Conservation (phyloP, 148 eudicot genomes). For the Amaranthus hypochondriacus region DNA sequence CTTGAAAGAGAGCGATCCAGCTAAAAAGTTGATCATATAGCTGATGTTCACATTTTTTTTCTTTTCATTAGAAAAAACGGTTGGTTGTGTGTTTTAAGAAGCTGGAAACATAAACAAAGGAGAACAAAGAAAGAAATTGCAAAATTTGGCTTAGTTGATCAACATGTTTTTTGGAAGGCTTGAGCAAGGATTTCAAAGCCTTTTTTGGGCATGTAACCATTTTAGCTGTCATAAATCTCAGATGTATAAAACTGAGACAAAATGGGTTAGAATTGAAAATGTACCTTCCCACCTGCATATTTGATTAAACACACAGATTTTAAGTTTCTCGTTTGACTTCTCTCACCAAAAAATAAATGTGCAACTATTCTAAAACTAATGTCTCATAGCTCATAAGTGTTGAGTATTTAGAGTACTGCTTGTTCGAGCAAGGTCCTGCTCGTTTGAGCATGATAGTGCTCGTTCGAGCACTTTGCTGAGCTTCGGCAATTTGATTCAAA, state of each 20-base stretch:
- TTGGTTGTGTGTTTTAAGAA: background rate
- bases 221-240: slow-evolving; percentile 16
- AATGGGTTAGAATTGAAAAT: background rate
- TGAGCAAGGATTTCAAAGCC: background rate
- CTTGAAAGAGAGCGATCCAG: slow-evolving; percentile 35
- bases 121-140: background rate
- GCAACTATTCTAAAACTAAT: too few species aligned
- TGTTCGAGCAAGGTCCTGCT: too few species aligned
- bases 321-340: too few species aligned
- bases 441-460: too few species aligned
- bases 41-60: background rate
- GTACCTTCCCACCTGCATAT: background rate
- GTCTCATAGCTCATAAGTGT: too few species aligned
- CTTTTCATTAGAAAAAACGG: background rate
- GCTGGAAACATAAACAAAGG: background rate
- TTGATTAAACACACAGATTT: background rate
- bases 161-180: background rate
- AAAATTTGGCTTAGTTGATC: background rate
- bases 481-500: too few species aligned
- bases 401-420: too few species aligned
- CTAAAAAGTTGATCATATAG: background rate
- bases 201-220: background rate
- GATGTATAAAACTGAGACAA: slow-evolving; percentile 19
- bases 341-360: too few species aligned
- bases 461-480: too few species aligned